Evolutionary conservation across 192 early-diverging fungal species (phyloP).

Genomic region (Coemansia sp.): DNA sequence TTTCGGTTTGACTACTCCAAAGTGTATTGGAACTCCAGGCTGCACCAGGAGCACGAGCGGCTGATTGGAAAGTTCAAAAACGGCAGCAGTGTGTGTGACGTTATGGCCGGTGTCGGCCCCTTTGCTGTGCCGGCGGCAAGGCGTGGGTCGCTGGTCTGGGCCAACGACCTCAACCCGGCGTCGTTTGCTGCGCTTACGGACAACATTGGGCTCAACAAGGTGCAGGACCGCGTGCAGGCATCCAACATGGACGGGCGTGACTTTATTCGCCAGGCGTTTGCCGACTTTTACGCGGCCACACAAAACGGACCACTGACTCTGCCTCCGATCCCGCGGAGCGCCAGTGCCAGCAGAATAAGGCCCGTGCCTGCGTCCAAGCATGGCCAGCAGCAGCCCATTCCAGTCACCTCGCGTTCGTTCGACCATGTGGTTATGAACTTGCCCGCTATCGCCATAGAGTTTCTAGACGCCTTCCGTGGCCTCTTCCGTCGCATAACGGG

Average conservation of each 20-base stretch:
- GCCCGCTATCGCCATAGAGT: slow-evolving; percentile 94
- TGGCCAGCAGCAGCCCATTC: slow-evolving; percentile 9
- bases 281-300: slow-evolving; percentile 54
- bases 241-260: slow-evolving; percentile 91
- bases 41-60: slow-evolving; percentile 92
- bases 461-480: slow-evolving; percentile 91
- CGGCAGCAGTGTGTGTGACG: slow-evolving; percentile 83
- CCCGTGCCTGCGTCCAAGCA: slow-evolving; percentile 5
- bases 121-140: slow-evolving; percentile 93
- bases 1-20: slow-evolving; percentile 94
- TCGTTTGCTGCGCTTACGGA: slow-evolving; percentile 77
- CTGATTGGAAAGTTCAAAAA: slow-evolving; percentile 73
- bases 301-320: slow-evolving; percentile 6
- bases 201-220: slow-evolving; percentile 87
- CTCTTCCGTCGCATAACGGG: slow-evolving; percentile 56
- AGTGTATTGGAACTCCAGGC: slow-evolving; percentile 99
- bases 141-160: slow-evolving; percentile 80
- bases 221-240: slow-evolving; percentile 61
- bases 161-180: slow-evolving; percentile 95
- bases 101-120: slow-evolving; percentile 96
- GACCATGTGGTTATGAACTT: slow-evolving; percentile 99
- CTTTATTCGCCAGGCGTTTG: slow-evolving; percentile 78
- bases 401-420: slow-evolving; percentile 56
- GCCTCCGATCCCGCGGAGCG: slow-evolving; percentile 11
- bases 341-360: slow-evolving; percentile 5